Conservation (phyloP, 306 rosid genomes). For the Luffa acutangula region DNA sequence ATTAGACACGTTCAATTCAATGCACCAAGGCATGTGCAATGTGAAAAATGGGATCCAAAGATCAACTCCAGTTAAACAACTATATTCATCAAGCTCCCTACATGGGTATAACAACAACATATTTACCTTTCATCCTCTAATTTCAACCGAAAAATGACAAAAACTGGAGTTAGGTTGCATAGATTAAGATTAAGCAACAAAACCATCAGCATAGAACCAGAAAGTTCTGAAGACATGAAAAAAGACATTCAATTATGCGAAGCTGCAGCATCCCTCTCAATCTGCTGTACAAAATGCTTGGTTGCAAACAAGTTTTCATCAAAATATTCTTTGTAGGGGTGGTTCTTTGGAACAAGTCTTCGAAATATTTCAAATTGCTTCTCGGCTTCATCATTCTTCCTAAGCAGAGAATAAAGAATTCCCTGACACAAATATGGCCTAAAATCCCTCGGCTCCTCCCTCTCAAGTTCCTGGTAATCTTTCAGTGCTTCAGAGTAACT, state of each 20-base stretch:
- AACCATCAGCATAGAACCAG: conserved; percentile 23
- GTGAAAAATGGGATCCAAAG: not conserved
- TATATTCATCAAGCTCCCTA: not conserved
- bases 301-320: conserved; percentile 67
- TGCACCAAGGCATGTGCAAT: not conserved
- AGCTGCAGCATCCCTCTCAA: conserved; percentile 26
- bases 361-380: conserved; percentile 65
- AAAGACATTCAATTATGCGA: conserved; percentile 24
- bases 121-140: not conserved
- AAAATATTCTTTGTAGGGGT: conserved; percentile 62
- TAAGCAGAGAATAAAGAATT: conserved; percentile 61
- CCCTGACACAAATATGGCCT: conserved; percentile 88
- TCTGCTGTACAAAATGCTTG: conserved; percentile 35
- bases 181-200: conserved; percentile 4
- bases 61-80: not conserved
- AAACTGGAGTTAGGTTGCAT: not conserved
- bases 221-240: not conserved
- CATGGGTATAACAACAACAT: not conserved
- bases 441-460: conserved; percentile 76
- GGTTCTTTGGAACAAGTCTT: conserved; percentile 65
- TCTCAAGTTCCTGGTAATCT: conserved; percentile 61
- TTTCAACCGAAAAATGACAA: not conserved
- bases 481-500: conserved; percentile 54
- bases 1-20: conserved; percentile 1
- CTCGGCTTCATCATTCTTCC: conserved; percentile 65